A percentile compares a stretch with the other conserved stretches of the same genome.
Evolutionary conservation across 495 filamentous ascomycete species (phyloP).

Genomic region (Amorphotheca resinae): DNA sequence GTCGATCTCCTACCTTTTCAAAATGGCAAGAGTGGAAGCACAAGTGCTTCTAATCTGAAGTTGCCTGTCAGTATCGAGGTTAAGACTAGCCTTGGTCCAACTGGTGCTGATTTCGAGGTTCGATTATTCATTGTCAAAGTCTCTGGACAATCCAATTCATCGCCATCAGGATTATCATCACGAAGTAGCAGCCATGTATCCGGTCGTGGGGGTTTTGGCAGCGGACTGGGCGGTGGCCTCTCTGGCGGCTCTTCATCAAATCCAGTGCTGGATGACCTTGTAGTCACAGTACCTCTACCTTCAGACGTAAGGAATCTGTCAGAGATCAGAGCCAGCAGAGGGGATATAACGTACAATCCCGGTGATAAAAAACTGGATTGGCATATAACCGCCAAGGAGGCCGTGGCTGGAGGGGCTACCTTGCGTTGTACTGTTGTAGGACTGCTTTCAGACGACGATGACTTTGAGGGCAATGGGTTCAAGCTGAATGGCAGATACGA

Average conservation of each 20-base stretch:
- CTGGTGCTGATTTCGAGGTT: conserved; percentile 80
- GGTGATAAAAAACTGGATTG: conserved; percentile 68
- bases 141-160: conserved; percentile 34
- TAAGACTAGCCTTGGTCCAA: conserved; percentile 59
- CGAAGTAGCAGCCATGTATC: conserved; percentile 8
- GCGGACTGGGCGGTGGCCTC: conserved; percentile 34
- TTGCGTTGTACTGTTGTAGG: conserved; percentile 73
- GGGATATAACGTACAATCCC: conserved; percentile 70
- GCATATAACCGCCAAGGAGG: conserved; percentile 61
- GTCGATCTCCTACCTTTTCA: conserved; percentile 70
- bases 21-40: conserved; percentile 19
- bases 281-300: conserved; percentile 72
- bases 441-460: conserved; percentile 46
- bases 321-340: conserved; percentile 70
- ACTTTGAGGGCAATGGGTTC: conserved; percentile 37
- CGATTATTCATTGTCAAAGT: conserved; percentile 57
- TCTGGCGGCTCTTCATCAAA: conserved; percentile 38
- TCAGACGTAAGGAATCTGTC: conserved; percentile 71
- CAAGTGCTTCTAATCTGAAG: conserved; percentile 47
- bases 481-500: conserved; percentile 41
- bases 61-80: conserved; percentile 75
- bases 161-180: conserved; percentile 12
- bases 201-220: conserved; percentile 11
- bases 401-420: conserved; percentile 52
- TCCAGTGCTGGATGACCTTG: conserved; percentile 67